Evolutionary conservation across 495 filamentous ascomycete species (phyloP), one percentile per base, ranked within the genome.

Genomic region (Penicillium robsamsonii): DNA sequence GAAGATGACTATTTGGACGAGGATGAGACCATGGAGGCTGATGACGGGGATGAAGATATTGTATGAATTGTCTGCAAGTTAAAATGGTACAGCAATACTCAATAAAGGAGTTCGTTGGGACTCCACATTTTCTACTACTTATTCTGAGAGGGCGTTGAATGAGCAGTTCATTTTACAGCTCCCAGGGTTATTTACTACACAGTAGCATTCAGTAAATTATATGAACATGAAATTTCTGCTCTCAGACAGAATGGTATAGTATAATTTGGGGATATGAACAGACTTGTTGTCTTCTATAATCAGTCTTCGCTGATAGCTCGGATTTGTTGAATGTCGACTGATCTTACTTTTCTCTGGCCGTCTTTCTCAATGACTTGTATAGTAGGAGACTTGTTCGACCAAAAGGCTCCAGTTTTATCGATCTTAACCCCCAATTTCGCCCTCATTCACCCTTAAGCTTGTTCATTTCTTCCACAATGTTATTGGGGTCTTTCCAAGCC

Each of bases 401-500:
- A 38, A 45, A 25, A 27, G 5, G 24, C 13, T n/a, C 2, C 5
- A 11, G 12, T 15, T 27, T 6, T 22, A 20, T 47, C 27, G n/a
- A 46, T 8, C 8, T 3, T n/a, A n/a, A 29, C 27, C 11, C 27
- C 9, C 29, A 18, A 31, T 18, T 13, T 22, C 27, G n/a, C n/a
- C n/a, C 9, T 9, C 0, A 17, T 31, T 54, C 24, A 15, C 40
- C 52, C 50, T 62, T 55, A 13, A 52, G 43, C 44, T 68, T 62
- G 51, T 67, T 69, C 44, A 81, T 65, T 50, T 81, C 74, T 54
- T 82, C 80, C 2, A 82, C 77, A 49, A 81, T 81, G 50, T 86
- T 86, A 30, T 81, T 73, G 5, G 81, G 77, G 41, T 86, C 79
- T 53, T 80, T 84, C 79, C 78, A 85, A 6, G 83, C 83, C 25